phyloP scores from a whole-genome alignment of 225 moss, liverwort and hornwort species.

The Straminergon stramineum region DNA sequence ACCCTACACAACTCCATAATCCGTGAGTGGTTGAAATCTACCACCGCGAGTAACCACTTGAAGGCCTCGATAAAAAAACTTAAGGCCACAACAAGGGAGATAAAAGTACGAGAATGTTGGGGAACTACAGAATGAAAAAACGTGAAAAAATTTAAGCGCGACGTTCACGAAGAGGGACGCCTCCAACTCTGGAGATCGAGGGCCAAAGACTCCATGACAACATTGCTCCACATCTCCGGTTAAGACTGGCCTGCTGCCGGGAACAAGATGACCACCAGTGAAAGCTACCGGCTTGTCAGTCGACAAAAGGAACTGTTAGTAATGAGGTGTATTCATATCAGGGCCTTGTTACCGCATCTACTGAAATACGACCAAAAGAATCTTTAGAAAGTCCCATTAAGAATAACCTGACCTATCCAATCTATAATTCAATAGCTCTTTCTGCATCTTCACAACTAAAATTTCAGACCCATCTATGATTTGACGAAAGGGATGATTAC shows the following conservation, averaged over 20 bases:
- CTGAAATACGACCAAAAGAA: conserved; percentile 1
- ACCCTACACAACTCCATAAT: conserved; percentile 15
- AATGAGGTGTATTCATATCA: background rate
- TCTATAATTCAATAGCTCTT: conserved; percentile 11
- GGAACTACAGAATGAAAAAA: background rate
- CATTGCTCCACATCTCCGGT: conserved; percentile 35
- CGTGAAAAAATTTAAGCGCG: background rate
- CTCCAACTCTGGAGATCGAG: conserved; percentile 26
- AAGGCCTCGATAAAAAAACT: conserved; percentile 10
- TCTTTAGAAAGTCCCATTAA: background rate
- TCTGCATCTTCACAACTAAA: background rate
- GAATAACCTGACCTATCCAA: conserved; percentile 15
- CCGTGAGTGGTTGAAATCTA: conserved; percentile 23
- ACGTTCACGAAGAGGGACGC: conserved; percentile 25
- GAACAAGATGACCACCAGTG: background rate
- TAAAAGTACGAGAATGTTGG: background rate
- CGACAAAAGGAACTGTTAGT: conserved; percentile 8
- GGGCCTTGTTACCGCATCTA: conserved; percentile 4
- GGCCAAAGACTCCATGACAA: background rate
- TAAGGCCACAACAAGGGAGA: conserved; percentile 7
- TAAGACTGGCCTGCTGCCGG: background rate
- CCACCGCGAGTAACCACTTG: conserved; percentile 19
- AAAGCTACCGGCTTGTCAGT: conserved; percentile 5
- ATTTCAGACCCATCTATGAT: background rate
- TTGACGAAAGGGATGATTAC: conserved; percentile 12